Evolutionary conservation across 352 stramenopile species (phyloP).

Genomic region (Pythium volutum): DNA sequence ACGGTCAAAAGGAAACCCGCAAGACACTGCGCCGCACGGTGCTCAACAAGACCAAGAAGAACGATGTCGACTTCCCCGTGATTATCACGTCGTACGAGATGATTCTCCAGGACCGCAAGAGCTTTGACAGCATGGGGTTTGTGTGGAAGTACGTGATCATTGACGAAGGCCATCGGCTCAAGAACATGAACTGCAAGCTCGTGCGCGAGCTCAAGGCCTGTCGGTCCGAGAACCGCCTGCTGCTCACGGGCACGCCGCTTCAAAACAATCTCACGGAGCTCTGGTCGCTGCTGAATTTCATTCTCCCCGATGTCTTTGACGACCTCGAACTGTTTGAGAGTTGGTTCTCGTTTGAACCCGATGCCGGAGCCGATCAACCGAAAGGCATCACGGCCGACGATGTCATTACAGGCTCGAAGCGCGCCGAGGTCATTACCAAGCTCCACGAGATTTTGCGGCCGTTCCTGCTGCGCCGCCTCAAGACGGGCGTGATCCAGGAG

Average conservation of each 20-base stretch:
- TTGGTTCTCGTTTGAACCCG: constrained; percentile 98
- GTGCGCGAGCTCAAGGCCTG: constrained; percentile 93
- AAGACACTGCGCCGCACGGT: constrained; percentile 42
- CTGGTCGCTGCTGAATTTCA: constrained; percentile 98
- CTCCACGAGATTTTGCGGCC: constrained; percentile 96
- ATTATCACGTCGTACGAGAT: constrained; percentile 89
- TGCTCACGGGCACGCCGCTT: constrained; percentile 96
- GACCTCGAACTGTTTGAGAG: constrained; percentile 97
- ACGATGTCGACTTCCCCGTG: constrained; percentile 72
- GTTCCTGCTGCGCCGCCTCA: constrained; percentile 96
- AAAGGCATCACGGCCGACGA: constrained; percentile 67
- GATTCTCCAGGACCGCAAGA: constrained; percentile 70
- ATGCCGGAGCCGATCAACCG: constrained; percentile 31
- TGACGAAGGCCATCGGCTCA: constrained; percentile 97
- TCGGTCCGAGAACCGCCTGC: constrained; percentile 90
- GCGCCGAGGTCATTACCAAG: constrained; percentile 94
- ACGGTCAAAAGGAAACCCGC: constrained; percentile 81
- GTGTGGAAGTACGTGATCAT: constrained; percentile 96
- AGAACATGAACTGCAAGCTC: constrained; percentile 97
- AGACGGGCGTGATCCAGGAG: constrained; percentile 91
- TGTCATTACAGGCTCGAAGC: constrained; percentile 91
- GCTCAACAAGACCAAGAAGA: constrained; percentile 49
- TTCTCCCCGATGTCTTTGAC: constrained; percentile 97
- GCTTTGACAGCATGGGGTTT: constrained; percentile 57
- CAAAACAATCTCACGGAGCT: constrained; percentile 99